Conservation (phyloP, 768 basidiomycete genomes). For the Boletus subcaerulescens region DNA sequence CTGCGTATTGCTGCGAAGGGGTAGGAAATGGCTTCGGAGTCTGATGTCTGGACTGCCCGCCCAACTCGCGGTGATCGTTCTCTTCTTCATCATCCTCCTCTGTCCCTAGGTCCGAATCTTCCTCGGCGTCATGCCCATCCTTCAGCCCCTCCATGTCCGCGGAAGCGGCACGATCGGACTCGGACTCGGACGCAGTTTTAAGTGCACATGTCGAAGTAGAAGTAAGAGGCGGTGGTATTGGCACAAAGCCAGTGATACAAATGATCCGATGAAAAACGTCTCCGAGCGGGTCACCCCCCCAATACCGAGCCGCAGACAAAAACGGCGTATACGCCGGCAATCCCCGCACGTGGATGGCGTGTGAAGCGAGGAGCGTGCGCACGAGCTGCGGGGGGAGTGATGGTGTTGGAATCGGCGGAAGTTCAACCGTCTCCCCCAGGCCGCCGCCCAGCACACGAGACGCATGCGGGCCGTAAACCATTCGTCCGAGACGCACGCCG, state of each 20-base stretch:
- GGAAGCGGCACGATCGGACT: background rate
- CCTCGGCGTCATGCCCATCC: background rate
- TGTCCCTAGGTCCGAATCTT: background rate
- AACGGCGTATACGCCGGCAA: slow-evolving; percentile 8
- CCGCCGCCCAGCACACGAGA: background rate
- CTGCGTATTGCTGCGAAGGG: slow-evolving; percentile 12
- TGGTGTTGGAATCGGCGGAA: slow-evolving; percentile 13
- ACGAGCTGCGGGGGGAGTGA: slow-evolving; percentile 36
- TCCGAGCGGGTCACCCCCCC: slow-evolving; percentile 30
- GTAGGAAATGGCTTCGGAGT: slow-evolving; percentile 7
- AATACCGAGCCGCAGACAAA: slow-evolving; percentile 19
- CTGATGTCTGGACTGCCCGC: background rate
- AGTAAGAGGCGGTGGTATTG: slow-evolving; percentile 21
- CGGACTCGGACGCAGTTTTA: background rate
- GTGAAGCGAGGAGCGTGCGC: slow-evolving; percentile 22
- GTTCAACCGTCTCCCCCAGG: background rate
- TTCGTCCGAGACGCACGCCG: slow-evolving; percentile 17
- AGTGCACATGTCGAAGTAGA: background rate
- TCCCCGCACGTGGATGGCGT: slow-evolving; percentile 22
- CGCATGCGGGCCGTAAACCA: slow-evolving; percentile 20
- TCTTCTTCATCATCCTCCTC: background rate
- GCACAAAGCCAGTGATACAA: slow-evolving; percentile 43
- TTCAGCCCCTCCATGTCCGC: background rate
- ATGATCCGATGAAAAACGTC: slow-evolving; percentile 42
- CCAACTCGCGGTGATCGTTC: background rate